Evolutionary conservation across 176 grass and related monocot species (phyloP).

Genomic region (Ensete ventricosum): DNA sequence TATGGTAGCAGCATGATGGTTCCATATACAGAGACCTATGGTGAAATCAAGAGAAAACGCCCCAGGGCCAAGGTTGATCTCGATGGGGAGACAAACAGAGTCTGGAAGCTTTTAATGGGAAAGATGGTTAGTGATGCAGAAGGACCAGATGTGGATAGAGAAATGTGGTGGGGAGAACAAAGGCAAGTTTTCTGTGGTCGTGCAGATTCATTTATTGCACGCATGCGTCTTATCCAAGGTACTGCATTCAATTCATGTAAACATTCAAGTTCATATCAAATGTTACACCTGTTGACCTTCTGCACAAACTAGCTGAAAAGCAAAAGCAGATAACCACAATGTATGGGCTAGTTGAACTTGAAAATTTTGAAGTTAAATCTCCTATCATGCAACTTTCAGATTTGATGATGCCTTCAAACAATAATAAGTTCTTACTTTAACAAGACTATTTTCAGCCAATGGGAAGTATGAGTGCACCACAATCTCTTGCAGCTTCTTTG

Average conservation of each 20-base stretch:
- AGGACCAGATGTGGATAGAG: constrained; percentile 37
- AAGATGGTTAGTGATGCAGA: constrained; percentile 25
- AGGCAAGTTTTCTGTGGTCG: constrained; percentile 54
- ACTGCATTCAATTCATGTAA: not conserved
- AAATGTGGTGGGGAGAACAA: constrained; percentile 62
- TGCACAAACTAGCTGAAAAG: not conserved
- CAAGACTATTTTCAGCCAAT: too few species aligned
- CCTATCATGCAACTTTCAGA: too few species aligned
- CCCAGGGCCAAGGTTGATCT: constrained; percentile 62
- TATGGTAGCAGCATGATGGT: constrained; percentile 25
- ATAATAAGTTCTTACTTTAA: not conserved
- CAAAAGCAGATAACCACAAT: not conserved
- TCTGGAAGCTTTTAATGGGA: constrained; percentile 72
- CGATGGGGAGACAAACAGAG: constrained; percentile 59
- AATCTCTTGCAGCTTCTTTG: too few species aligned
- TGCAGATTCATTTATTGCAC: constrained; percentile 52
- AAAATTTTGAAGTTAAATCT: too few species aligned
- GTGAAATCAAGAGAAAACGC: constrained; percentile 37
- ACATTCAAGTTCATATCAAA: too few species aligned
- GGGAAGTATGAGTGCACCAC: too few species aligned
- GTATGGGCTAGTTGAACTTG: too few species aligned
- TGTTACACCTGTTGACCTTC: not conserved
- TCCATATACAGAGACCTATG: constrained; percentile 30
- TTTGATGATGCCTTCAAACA: too few species aligned
- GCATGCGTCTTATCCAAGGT: constrained; percentile 81